These are phyloP conservation scores for Luvunga scandens DNA, from an alignment of 345 rosid genomes.

Conservation along the genomic window DNA sequence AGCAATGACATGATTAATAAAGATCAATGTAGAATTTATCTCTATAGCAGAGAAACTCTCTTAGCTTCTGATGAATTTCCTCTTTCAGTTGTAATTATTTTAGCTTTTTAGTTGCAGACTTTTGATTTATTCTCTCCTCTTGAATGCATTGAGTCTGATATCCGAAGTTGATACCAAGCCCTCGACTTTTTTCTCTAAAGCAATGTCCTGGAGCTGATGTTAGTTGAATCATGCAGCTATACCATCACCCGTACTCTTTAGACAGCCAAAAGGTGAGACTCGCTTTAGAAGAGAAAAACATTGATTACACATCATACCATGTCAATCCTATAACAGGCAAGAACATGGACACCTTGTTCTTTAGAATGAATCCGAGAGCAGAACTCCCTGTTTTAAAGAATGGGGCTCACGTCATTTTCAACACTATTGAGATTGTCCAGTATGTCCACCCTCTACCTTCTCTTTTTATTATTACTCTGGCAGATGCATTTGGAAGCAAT, in stretches of 20 bases:
- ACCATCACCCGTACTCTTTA: conserved; percentile 85
- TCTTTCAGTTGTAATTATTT: background rate
- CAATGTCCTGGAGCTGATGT: background rate
- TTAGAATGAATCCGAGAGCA: conserved; percentile 64
- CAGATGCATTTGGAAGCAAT: background rate
- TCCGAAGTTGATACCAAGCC: background rate
- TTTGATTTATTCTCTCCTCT: background rate
- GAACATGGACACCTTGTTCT: conserved; percentile 82
- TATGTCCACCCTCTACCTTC: conserved; percentile 36
- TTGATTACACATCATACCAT: conserved; percentile 91
- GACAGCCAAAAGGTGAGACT: conserved; percentile 89
- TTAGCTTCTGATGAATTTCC: no score
- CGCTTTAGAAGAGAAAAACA: conserved; percentile 85
- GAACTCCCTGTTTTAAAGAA: conserved; percentile 84
- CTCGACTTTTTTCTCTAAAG: background rate
- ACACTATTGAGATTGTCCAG: conserved; percentile 80
- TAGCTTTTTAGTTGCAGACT: background rate
- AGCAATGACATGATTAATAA: no score
- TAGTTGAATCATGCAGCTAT: conserved; percentile 69
- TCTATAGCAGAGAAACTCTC: no score
- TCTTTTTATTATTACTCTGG: background rate
- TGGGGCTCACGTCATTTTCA: conserved; percentile 64
- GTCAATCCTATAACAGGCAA: conserved; percentile 77
- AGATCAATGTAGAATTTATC: no score
- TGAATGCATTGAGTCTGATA: background rate